phyloP scores from a whole-genome alignment of 257 asterid genomes.

The Scutellaria minor region DNA sequence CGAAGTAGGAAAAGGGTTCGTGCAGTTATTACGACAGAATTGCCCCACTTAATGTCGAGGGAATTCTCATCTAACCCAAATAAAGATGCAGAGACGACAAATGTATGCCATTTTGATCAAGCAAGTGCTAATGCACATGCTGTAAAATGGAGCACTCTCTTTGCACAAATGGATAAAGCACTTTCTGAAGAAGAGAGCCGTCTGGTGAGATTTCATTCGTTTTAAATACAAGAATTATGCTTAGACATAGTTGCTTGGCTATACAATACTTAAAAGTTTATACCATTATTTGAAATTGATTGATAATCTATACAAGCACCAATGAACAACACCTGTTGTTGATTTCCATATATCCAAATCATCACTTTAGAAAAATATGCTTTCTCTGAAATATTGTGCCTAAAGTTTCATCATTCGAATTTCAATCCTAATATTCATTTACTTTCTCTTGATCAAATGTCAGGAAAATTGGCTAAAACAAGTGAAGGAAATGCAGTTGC shows the following conservation, averaged over 20 bases:
- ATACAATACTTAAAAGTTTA: neutral
- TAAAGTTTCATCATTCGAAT: neutral
- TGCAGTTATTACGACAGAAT: slow-evolving; percentile 66
- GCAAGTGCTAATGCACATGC: slow-evolving; percentile 60
- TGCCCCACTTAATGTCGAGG: slow-evolving; percentile 67
- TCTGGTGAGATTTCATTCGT: slow-evolving; percentile 54
- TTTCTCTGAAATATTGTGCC: neutral
- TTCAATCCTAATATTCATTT: neutral
- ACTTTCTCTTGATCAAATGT: neutral
- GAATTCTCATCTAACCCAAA: slow-evolving; percentile 67
- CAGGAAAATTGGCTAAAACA: slow-evolving; percentile 91
- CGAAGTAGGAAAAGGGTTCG: slow-evolving; percentile 85
- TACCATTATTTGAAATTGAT: neutral
- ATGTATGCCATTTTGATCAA: slow-evolving; percentile 34
- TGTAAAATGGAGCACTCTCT: slow-evolving; percentile 68
- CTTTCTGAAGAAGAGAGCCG: slow-evolving; percentile 82
- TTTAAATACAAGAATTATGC: neutral
- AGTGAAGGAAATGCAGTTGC: slow-evolving; percentile 85
- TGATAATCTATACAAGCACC: neutral
- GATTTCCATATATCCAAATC: neutral
- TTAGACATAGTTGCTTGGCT: neutral
- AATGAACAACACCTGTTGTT: too few relatives aligned
- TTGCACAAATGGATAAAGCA: slow-evolving; percentile 74
- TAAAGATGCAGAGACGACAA: slow-evolving; percentile 34
- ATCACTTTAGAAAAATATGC: neutral